Evolutionary conservation across 208 protist genomes (phyloP), one percentile per base, ranked within the genome.

Genomic region (Leishmania major): DNA sequence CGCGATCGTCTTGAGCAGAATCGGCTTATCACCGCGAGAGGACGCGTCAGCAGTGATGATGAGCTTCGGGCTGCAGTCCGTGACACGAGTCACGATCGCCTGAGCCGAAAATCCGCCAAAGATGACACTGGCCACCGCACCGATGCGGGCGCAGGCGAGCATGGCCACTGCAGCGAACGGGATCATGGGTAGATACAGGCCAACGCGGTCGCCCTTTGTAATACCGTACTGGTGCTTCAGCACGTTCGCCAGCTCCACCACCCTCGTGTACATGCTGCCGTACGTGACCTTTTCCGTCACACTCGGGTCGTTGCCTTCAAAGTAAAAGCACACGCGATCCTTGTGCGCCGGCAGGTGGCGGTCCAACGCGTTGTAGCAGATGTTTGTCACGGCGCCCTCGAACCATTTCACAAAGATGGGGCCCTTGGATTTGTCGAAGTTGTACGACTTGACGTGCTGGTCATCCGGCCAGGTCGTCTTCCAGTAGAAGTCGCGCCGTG

Each of bases 121-220:
- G 45, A 97, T 87, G 22, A 98, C 95, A 57, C 84, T 92, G n/a
- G 87, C 84, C 7, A 98, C 87, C 19, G 95, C 95, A 60, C 99
- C 99, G 67, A 99, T 99, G 57, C 99, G 94, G n/a, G 99, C 99
- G 78, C 97, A 99, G 25, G 99, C 99, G 15, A 99, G 94, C 98
- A 99, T 99, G 31, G 94, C 90, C 22, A 96, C 86, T 40, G 86
- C 87, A 31, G 94, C 87, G 55, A 99, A 96, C 19, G 97, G 93
- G 45, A 99, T 95, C 94, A 99, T 99, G 31, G 99, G 99, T 64
- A 99, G 89, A 90, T 99, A 99, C 22, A 99, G 92, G 13, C 91
- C 90, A 3, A 99, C 99, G 31, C 85, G 77, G 82, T 99, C 98
- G 31, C 98, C 98, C 81, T 98, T 98, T 19, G 85, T 77, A 13